These are phyloP conservation scores for Phytomonas sp. DNA, from an alignment of 208 protist species.

Conservation along the genomic window DNA sequence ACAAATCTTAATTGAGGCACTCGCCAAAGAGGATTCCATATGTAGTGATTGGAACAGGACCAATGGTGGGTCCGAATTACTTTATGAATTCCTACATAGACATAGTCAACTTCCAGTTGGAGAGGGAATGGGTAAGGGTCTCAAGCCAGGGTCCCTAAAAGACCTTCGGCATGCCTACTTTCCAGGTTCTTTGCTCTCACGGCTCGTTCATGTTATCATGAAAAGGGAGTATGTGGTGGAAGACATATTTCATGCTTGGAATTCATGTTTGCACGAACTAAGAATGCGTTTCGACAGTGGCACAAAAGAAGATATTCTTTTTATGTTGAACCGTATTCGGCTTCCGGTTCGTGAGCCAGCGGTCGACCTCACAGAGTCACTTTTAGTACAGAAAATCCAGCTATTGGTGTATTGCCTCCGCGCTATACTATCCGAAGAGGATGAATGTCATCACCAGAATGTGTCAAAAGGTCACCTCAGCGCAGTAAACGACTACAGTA, in stretches of 20 bases:
- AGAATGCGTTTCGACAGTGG: conserved; percentile 14
- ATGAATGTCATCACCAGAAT: not conserved
- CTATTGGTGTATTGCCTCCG: conserved; percentile 50
- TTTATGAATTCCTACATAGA: not conserved
- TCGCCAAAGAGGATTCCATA: not conserved
- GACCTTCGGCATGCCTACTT: conserved; percentile 59
- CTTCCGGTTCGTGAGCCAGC: conserved; percentile 21
- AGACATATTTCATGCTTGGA: conserved; percentile 35
- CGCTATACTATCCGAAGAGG: not conserved
- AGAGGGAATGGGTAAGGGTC: not conserved
- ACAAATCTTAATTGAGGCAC: not conserved
- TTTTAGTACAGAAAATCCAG: conserved; percentile 80
- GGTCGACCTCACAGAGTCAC: conserved; percentile 29
- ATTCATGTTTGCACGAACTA: conserved; percentile 27
- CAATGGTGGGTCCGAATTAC: not conserved
- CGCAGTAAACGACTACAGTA: not conserved
- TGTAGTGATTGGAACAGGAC: not conserved
- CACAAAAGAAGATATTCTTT: conserved; percentile 17
- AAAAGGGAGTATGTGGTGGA: conserved; percentile 19
- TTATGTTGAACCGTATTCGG: conserved; percentile 30
- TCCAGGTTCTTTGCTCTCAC: conserved; percentile 61
- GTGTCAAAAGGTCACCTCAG: not conserved
- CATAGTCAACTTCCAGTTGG: not conserved
- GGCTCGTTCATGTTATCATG: conserved; percentile 50
- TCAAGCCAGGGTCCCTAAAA: conserved; percentile 1